Conservation (phyloP, 192 early-diverging fungal genomes). For the Lobosporangium transversale region DNA sequence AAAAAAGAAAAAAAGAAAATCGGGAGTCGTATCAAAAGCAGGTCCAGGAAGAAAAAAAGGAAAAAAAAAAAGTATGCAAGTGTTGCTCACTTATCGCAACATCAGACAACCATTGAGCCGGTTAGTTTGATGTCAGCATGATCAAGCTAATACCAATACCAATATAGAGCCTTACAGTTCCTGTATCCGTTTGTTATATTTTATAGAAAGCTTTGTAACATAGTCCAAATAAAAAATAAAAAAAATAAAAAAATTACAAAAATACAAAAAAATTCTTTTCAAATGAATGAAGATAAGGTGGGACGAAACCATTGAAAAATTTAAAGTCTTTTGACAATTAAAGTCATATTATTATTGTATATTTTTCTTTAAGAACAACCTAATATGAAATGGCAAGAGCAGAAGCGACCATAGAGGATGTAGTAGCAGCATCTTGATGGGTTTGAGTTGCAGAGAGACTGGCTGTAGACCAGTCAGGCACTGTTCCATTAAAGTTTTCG, state of each 20-base stretch:
- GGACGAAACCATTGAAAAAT: no score
- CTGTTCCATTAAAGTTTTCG: constrained; percentile 71
- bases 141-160: no score
- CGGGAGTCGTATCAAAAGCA: background rate
- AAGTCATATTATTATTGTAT: background rate
- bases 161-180: no score
- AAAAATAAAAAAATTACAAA: constrained; percentile 9
- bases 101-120: constrained; percentile 35
- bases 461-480: constrained; percentile 73
- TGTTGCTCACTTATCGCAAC: background rate
- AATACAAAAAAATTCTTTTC: no score
- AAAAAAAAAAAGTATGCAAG: background rate
- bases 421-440: background rate
- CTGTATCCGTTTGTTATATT: background rate
- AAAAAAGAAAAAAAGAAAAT: constrained; percentile 4
- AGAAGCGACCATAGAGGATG: constrained; percentile 21
- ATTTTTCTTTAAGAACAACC: background rate
- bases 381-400: constrained; percentile 35
- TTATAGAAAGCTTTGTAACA: constrained; percentile 16
- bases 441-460: constrained; percentile 1
- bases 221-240: constrained; percentile 15
- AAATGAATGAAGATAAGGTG: no score
- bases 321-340: no score
- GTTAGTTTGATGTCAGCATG: background rate
- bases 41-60: background rate